Evolutionary conservation across 768 basidiomycete species (phyloP).

Genomic region (Podaxis carcinomalis): DNA sequence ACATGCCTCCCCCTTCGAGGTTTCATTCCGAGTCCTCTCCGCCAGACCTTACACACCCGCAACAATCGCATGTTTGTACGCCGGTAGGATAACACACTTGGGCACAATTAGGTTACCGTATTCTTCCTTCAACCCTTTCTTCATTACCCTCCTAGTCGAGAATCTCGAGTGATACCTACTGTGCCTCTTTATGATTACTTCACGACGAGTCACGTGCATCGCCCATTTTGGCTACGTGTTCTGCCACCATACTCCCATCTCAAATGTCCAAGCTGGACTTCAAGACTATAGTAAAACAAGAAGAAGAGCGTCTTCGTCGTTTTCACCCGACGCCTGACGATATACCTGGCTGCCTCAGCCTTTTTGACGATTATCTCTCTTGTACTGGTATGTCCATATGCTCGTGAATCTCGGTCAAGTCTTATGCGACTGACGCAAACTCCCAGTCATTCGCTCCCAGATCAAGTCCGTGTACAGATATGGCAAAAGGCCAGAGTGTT

Average conservation of each 20-base stretch:
- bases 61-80: too few relatives aligned
- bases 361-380: slow-evolving; percentile 67
- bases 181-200: background rate
- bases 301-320: slow-evolving; percentile 57
- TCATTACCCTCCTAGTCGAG: too few relatives aligned
- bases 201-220: background rate
- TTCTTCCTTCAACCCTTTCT: too few relatives aligned
- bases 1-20: too few relatives aligned
- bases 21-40: too few relatives aligned
- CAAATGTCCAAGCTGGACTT: slow-evolving; percentile 42
- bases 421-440: background rate
- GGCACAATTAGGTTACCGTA: too few relatives aligned
- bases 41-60: too few relatives aligned
- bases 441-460: slow-evolving; percentile 71
- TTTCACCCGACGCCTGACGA: slow-evolving; percentile 76
- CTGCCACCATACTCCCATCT: background rate
- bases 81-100: too few relatives aligned
- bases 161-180: too few relatives aligned
- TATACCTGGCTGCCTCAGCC: slow-evolving; percentile 74
- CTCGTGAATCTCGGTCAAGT: slow-evolving; percentile 1
- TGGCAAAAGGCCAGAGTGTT: slow-evolving; percentile 70
- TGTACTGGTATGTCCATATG: slow-evolving; percentile 52
- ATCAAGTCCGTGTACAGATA: slow-evolving; percentile 83
- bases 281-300: slow-evolving; percentile 58
- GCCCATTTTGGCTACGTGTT: background rate